Percentiles rank a stretch among this genome's conserved stretches.
Conservation (phyloP, 305 asterid species). For the Vinca major region DNA sequence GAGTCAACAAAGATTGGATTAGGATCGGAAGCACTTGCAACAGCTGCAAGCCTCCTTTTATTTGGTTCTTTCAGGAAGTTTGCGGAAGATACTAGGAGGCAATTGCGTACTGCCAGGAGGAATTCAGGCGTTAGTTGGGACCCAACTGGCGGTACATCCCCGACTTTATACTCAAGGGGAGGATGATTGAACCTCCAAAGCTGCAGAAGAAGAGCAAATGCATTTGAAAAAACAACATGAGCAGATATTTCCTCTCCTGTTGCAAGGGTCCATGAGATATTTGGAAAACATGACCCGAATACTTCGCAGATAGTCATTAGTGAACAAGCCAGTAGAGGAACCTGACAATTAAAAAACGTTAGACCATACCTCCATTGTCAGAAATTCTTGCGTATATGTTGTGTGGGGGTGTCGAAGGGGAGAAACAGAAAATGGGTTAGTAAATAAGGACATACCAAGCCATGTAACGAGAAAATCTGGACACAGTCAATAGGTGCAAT, state of each 20-base stretch:
- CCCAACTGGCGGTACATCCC: constrained; percentile 96
- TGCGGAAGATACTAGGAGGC: constrained; percentile 55
- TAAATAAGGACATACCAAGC: constrained; percentile 50
- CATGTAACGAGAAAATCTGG: constrained; percentile 92
- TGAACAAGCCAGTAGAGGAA: constrained; percentile 91
- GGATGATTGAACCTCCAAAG: constrained; percentile 94
- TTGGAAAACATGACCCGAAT: constrained; percentile 78
- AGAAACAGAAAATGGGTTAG: background rate
- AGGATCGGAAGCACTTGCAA: constrained; percentile 53
- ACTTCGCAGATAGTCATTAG: constrained; percentile 89
- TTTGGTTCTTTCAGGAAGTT: constrained; percentile 60
- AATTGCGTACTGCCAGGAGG: constrained; percentile 75
- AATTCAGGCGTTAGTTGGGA: constrained; percentile 89
- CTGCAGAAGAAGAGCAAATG: constrained; percentile 87
- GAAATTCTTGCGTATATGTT: background rate
- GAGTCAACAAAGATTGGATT: constrained; percentile 93
- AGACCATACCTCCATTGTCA: background rate
- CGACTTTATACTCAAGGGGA: constrained; percentile 82
- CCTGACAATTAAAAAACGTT: constrained; percentile 41
- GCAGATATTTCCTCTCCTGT: constrained; percentile 80
- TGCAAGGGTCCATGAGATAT: constrained; percentile 54
- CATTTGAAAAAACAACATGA: constrained; percentile 84
- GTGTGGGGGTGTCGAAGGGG: background rate
- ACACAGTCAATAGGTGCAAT: constrained; percentile 88
- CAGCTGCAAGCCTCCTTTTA: constrained; percentile 65